Base-by-base conservation (phyloP, 768 basidiomycete genomes). In the Termitomyces heimii region DNA sequence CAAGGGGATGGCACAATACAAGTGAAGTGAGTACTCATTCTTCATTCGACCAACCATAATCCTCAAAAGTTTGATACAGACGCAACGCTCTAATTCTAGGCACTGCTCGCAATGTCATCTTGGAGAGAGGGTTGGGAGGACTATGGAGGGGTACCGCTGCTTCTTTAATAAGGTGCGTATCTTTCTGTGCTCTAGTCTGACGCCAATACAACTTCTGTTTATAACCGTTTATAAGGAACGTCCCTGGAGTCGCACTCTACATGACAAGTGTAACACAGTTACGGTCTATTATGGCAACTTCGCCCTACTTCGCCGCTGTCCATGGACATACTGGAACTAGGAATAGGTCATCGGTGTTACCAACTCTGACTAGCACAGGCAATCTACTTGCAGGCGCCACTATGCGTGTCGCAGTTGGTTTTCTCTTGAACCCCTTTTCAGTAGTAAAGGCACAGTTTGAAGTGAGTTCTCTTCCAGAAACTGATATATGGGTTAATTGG, bases 381-480 rank as follows among this genome's bases (percentile, higher is more conserved):
- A 97, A 98, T 69, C 77, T 97, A 0, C 56, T 95, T 16, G 86
- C 94, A 0, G 95, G 95, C 3, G 94, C 92, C 0, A 82, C 88
- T 1, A 83, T 89, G 1, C 83, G 95, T 58, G 83, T 92, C 12
- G 77, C 73, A 0, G 88, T 96, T 2, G 94, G 95, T 1, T 83
- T 95, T 64, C 56, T 94, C 2, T 66, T 98, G 59, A 98, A 95
- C 67, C 95, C 95, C 0, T 85, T 97, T 62, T 88, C 95, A 5
- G 85, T 98, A 18, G 73, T 97, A 46, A 98, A 98, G 73, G 91
- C 93, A 24, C 84, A 94, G 22, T 95, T 87, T 62, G 95, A 98
- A 83, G 94, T 88, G 35, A 42, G 80, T 66, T 43, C 42, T 13
- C 44, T 22, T 53, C 32, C 31, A 34, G 52, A 52, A 44, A 31